phyloP scores from a whole-genome alignment of 495 filamentous ascomycete genomes.

The Lasiosphaeris hirsuta region DNA sequence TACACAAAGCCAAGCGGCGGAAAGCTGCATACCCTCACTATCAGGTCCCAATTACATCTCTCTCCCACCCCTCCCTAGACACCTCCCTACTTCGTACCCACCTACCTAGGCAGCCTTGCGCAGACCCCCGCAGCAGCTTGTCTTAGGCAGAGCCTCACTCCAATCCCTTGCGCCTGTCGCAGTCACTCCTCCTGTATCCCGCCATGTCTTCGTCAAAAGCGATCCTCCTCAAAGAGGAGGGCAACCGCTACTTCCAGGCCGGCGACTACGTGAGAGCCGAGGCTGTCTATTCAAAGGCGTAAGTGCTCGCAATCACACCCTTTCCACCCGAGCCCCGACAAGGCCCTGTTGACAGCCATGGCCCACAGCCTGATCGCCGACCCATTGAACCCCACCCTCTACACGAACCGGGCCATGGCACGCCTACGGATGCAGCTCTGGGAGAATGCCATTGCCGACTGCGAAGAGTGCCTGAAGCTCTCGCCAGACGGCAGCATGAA shows the following conservation, averaged over 20 bases:
- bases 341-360: not conserved
- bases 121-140: too few relatives aligned
- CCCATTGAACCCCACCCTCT: constrained; percentile 58
- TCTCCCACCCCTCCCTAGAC: too few relatives aligned
- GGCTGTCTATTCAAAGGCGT: constrained; percentile 82
- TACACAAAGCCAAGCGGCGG: too few relatives aligned
- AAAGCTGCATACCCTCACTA: too few relatives aligned
- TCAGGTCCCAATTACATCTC: too few relatives aligned
- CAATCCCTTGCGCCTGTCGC: too few relatives aligned
- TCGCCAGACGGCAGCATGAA: constrained; percentile 66
- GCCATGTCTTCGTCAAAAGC: not conserved
- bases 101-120: too few relatives aligned
- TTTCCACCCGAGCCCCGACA: too few relatives aligned
- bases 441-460: constrained; percentile 78
- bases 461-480: constrained; percentile 67
- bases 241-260: constrained; percentile 60
- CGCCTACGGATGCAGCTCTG: constrained; percentile 68
- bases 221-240: constrained; percentile 42
- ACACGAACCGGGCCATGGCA: constrained; percentile 87
- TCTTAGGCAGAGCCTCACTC: too few relatives aligned
- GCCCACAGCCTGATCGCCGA: constrained; percentile 54
- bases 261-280: constrained; percentile 75
- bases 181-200: too few relatives aligned
- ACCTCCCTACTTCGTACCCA: too few relatives aligned
- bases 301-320: too few relatives aligned